Evolutionary conservation across 495 filamentous ascomycete species (phyloP).

Genomic region (Acidiella bohemica): DNA sequence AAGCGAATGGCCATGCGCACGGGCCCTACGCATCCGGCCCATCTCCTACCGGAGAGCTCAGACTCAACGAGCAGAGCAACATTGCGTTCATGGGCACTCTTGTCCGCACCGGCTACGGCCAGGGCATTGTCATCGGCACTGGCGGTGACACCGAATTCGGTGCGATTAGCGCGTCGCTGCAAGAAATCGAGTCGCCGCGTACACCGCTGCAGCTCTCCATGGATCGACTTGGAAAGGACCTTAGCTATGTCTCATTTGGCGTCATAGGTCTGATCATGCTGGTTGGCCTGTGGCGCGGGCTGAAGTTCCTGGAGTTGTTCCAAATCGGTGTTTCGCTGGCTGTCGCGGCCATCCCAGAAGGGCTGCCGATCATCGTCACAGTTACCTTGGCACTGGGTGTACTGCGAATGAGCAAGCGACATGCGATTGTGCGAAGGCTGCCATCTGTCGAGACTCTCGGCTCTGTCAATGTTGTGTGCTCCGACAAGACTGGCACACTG

Average conservation of each 20-base stretch:
- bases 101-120: conserved; percentile 89
- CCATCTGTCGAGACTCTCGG: conserved; percentile 97
- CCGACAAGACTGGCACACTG: conserved; percentile 92
- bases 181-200: conserved; percentile 85
- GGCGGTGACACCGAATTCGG: conserved; percentile 90
- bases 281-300: conserved; percentile 76
- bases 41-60: conserved; percentile 49
- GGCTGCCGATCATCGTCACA: conserved; percentile 93
- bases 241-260: conserved; percentile 90
- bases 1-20: conserved; percentile 36
- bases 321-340: conserved; percentile 94
- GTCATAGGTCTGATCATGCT: conserved; percentile 88
- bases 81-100: conserved; percentile 98
- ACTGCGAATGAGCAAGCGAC: conserved; percentile 81
- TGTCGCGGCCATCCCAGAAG: conserved; percentile 94
- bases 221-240: conserved; percentile 84
- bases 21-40: conserved; percentile 39
- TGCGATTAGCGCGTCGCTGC: conserved; percentile 82
- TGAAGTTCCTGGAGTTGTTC: conserved; percentile 85
- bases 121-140: conserved; percentile 89
- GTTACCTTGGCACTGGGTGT: conserved; percentile 91
- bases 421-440: conserved; percentile 87
- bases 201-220: conserved; percentile 93
- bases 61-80: conserved; percentile 56
- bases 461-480: conserved; percentile 95